These are phyloP conservation scores for Monilinia polystroma DNA, from an alignment of 2,329 filamentous ascomycete species.

Conservation along the genomic window DNA sequence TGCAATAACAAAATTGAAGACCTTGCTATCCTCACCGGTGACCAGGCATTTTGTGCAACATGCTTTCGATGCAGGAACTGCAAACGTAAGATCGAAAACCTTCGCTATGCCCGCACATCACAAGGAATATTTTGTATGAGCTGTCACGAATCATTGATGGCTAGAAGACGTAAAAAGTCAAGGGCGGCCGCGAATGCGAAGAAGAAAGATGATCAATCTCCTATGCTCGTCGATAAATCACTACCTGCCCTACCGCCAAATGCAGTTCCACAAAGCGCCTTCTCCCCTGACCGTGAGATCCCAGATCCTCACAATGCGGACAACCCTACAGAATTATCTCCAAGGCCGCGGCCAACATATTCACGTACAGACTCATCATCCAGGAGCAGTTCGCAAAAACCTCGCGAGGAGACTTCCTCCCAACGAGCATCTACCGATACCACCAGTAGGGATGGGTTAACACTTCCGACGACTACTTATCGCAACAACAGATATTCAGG, in stretches of 20 bases:
- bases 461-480: slow-evolving; percentile 73
- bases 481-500: slow-evolving; percentile 74
- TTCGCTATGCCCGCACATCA: slow-evolving; percentile 94
- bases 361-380: slow-evolving; percentile 55
- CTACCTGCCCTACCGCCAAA: slow-evolving; percentile 85
- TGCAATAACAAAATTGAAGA: slow-evolving; percentile 98
- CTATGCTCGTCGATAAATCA: slow-evolving; percentile 83
- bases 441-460: slow-evolving; percentile 58
- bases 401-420: slow-evolving; percentile 48
- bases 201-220: slow-evolving; percentile 61
- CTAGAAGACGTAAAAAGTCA: slow-evolving; percentile 81
- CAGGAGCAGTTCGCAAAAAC: slow-evolving; percentile 50
- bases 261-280: slow-evolving; percentile 61
- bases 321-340: slow-evolving; percentile 68
- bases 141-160: slow-evolving; percentile 96
- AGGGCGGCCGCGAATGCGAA: slow-evolving; percentile 63
- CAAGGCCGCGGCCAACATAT: slow-evolving; percentile 55
- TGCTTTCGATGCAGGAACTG: slow-evolving; percentile 98
- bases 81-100: slow-evolving; percentile 97
- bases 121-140: slow-evolving; percentile 99
- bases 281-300: slow-evolving; percentile 55
- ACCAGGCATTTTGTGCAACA: slow-evolving; percentile 95
- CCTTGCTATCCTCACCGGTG: slow-evolving; percentile 91
- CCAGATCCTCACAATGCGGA: slow-evolving; percentile 62
- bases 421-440: slow-evolving; percentile 49